phyloP scores from a whole-genome alignment of 2,329 filamentous ascomycete species.

The Colletotrichum godetiae region DNA sequence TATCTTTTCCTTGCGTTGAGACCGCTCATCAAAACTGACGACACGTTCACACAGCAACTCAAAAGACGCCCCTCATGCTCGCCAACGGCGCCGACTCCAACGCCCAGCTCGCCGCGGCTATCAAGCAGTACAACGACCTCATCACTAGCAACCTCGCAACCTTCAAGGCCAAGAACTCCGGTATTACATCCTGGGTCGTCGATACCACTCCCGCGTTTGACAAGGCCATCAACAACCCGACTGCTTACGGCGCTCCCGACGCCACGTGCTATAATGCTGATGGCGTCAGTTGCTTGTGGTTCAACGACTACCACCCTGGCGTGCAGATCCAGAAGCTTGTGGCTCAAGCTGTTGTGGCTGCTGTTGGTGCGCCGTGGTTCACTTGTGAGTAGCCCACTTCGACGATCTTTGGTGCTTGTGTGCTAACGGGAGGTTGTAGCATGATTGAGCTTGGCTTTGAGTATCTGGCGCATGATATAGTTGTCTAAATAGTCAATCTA shows the following conservation, averaged over 20 bases:
- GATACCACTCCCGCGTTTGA: conserved; percentile 56
- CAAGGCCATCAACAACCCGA: conserved; percentile 53
- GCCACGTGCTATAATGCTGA: conserved; percentile 54
- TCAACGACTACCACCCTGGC: conserved; percentile 55
- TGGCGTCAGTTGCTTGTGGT: conserved; percentile 58
- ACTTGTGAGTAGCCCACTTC: background rate
- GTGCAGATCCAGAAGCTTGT: conserved; percentile 54
- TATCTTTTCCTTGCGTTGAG: background rate
- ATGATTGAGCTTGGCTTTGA: background rate
- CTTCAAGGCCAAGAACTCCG: conserved; percentile 49
- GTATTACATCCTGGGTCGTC: conserved; percentile 47
- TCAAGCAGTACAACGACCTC: conserved; percentile 51
- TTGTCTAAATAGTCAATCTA: background rate
- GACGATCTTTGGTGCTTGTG: background rate
- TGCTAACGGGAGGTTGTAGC: background rate
- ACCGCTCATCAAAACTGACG: background rate
- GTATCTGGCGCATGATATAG: background rate
- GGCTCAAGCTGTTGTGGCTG: conserved; percentile 47
- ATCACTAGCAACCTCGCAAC: conserved; percentile 42
- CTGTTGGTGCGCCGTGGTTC: conserved; percentile 34
- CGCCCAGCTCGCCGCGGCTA: conserved; percentile 45
- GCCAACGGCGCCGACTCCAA: conserved; percentile 39
- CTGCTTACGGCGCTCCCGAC: conserved; percentile 53
- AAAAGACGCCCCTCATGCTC: conserved; percentile 51
- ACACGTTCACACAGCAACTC: conserved; percentile 46